Percentiles rank a stretch among this genome's conserved stretches.
Conservation (phyloP, 2,329 filamentous ascomycete species). For the Trichoderma semiorbis region DNA sequence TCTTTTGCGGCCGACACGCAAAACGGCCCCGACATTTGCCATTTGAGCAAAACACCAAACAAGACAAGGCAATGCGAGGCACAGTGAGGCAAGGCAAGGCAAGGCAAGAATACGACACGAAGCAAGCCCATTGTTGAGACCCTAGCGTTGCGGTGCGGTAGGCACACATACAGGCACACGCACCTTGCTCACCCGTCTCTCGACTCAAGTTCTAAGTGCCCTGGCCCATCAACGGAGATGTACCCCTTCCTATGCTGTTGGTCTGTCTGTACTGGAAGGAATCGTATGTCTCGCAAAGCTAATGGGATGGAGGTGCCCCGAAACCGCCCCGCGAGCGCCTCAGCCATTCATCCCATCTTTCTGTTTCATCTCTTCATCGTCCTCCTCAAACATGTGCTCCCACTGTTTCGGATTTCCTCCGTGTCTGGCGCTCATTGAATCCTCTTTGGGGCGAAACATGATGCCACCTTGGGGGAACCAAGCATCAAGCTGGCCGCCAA, state of each 20-base stretch:
- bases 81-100: too few relatives aligned
- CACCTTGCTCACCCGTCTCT: not conserved
- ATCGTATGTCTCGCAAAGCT: not conserved
- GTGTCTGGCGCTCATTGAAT: not conserved
- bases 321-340: not conserved
- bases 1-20: not conserved
- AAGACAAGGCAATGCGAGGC: not conserved
- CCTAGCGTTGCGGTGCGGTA: not conserved
- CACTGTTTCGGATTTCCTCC: not conserved
- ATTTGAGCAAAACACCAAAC: not conserved
- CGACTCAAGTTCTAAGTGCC: not conserved
- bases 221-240: not conserved
- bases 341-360: constrained; percentile 2
- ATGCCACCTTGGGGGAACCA: not conserved
- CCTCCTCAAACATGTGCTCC: not conserved
- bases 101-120: not conserved
- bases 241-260: not conserved
- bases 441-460: not conserved
- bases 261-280: not conserved
- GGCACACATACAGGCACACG: not conserved
- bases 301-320: not conserved
- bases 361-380: not conserved
- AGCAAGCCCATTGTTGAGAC: not conserved
- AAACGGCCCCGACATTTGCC: not conserved
- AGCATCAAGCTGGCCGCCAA: not conserved